These are phyloP conservation scores for Fusarium sp. DNA, from an alignment of 2,329 filamentous ascomycete genomes.

Conservation along the genomic window DNA sequence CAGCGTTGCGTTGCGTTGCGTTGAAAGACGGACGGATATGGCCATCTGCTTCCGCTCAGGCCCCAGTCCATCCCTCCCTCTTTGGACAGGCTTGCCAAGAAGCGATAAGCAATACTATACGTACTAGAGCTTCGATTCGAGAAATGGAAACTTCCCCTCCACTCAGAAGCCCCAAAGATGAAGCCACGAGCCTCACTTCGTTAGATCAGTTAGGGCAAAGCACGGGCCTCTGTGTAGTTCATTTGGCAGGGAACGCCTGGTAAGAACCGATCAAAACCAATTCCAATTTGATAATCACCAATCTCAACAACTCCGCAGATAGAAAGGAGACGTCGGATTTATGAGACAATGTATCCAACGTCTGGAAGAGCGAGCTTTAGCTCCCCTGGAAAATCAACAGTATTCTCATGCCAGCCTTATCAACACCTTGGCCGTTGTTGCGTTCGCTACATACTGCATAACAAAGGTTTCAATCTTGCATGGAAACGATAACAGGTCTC, in stretches of 20 bases:
- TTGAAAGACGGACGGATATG: constrained; percentile 21
- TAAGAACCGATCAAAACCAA: constrained; percentile 19
- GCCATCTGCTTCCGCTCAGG: constrained; percentile 16
- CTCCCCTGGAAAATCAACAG: constrained; percentile 1
- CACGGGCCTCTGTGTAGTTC: constrained; percentile 27
- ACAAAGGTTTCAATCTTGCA: constrained; percentile 6
- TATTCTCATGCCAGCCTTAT: constrained; percentile 11
- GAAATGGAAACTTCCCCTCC: constrained; percentile 12
- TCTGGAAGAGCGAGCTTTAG: background rate
- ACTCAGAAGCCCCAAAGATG: constrained; percentile 28
- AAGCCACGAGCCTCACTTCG: constrained; percentile 37
- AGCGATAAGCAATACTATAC: constrained; percentile 32
- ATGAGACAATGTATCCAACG: constrained; percentile 1
- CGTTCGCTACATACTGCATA: constrained; percentile 6
- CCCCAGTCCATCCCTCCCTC: constrained; percentile 14
- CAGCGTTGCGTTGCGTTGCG: constrained; percentile 7
- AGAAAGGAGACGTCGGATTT: constrained; percentile 21
- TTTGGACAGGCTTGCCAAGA: constrained; percentile 25
- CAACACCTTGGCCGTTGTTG: constrained; percentile 2
- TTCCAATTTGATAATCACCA: constrained; percentile 31
- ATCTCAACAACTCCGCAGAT: constrained; percentile 28
- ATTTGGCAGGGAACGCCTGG: constrained; percentile 30
- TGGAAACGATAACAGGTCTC: constrained; percentile 1
- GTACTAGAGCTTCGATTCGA: constrained; percentile 15
- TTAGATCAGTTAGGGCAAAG: constrained; percentile 36